Percentiles rank a stretch among this genome's conserved stretches.
phyloP scores from a whole-genome alignment of 2,329 filamentous ascomycete species.

The Orbilia ellipsospora region DNA sequence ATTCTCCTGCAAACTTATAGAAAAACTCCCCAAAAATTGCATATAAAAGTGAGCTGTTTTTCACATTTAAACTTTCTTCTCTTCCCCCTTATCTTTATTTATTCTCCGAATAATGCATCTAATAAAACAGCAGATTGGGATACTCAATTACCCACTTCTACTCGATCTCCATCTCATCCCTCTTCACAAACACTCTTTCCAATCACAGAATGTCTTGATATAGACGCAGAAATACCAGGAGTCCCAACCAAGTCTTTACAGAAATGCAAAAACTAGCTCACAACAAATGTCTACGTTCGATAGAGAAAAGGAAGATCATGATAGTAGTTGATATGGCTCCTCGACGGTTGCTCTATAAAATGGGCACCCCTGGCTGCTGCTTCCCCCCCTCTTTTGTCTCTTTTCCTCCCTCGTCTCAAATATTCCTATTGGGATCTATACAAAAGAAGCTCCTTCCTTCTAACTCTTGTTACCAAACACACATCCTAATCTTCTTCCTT shows the following conservation, averaged over 20 bases:
- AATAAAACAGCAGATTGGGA: neutral
- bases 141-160: neutral
- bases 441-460: conserved; percentile 19
- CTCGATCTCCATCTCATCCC: conserved; percentile 15
- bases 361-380: conserved; percentile 39
- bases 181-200: neutral
- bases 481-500: conserved; percentile 29
- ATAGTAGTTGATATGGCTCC: conserved; percentile 8
- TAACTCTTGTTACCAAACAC: conserved; percentile 15
- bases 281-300: conserved; percentile 3
- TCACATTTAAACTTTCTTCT: too few relatives aligned
- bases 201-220: neutral
- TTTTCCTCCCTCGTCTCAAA: conserved; percentile 23
- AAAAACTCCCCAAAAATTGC: too few relatives aligned
- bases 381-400: conserved; percentile 27
- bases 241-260: too few relatives aligned
- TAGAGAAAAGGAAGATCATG: neutral
- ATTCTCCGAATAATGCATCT: neutral
- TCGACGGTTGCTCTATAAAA: conserved; percentile 20
- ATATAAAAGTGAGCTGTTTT: too few relatives aligned
- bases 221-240: too few relatives aligned
- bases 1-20: too few relatives aligned
- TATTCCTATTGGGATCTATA: conserved; percentile 26
- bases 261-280: neutral
- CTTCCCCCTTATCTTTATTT: too few relatives aligned